Conservation (phyloP, 106 monocot genomes). For the Gastrodia elata region DNA sequence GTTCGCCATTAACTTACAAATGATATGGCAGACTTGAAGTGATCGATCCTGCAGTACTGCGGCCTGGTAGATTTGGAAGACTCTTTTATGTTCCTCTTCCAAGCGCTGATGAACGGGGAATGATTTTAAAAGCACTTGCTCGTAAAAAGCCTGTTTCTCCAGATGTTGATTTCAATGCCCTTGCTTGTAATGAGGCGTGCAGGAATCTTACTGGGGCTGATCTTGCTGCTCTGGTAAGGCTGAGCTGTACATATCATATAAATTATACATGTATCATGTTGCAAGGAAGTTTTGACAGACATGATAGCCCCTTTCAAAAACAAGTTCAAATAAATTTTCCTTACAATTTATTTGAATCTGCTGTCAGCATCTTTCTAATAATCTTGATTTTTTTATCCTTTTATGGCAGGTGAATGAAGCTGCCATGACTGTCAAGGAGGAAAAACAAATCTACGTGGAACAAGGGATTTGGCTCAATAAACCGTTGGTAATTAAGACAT, state of each 20-base stretch:
- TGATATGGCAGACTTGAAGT: constrained; percentile 41
- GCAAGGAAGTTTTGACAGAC: background rate
- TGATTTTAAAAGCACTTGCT: constrained; percentile 55
- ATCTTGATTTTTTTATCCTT: background rate
- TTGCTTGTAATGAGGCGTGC: constrained; percentile 38
- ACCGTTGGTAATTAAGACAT: constrained; percentile 27
- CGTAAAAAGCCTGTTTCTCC: constrained; percentile 39
- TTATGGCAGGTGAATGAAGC: constrained; percentile 58
- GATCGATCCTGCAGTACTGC: constrained; percentile 56
- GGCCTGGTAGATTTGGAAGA: constrained; percentile 79
- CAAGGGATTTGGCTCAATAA: constrained; percentile 6
- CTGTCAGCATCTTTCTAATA: background rate
- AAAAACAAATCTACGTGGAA: constrained; percentile 22
- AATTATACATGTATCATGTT: background rate
- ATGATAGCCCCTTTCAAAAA: background rate
- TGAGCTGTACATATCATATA: background rate
- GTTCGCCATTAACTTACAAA: background rate
- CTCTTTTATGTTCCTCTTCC: constrained; percentile 62
- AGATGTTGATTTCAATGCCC: constrained; percentile 40
- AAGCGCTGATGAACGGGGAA: constrained; percentile 39
- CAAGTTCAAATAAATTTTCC: background rate
- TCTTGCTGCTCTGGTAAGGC: constrained; percentile 45
- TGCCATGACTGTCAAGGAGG: constrained; percentile 47
- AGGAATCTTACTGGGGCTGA: constrained; percentile 64
- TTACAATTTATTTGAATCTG: background rate